A percentile compares a stretch with the other conserved stretches of the same genome.
Conservation (phyloP, 805 yeast species). For the Monosporozyma yasuniensis region DNA sequence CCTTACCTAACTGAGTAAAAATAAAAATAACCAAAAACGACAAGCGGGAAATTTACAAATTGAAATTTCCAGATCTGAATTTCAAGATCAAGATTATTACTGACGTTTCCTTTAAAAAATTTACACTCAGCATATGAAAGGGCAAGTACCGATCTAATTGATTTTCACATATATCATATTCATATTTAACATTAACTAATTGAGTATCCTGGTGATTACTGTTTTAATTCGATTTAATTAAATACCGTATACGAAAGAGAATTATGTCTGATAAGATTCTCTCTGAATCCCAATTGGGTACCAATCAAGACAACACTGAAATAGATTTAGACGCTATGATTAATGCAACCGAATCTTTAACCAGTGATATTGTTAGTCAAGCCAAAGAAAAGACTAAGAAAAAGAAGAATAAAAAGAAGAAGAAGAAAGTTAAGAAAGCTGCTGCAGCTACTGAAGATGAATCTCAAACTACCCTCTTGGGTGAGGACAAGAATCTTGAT, state of each 20-base stretch:
- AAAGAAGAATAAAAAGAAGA: conserved; percentile 7
- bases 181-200: not conserved
- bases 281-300: not conserved
- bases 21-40: not conserved
- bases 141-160: not conserved
- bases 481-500: conserved; percentile 4
- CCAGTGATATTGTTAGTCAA: conserved; percentile 8
- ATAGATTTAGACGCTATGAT: conserved; percentile 24
- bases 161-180: no score
- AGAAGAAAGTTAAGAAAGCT: conserved; percentile 4
- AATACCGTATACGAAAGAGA: not conserved
- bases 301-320: conserved; percentile 14
- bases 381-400: conserved; percentile 3
- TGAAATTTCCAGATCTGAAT: not conserved
- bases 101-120: not conserved
- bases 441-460: not conserved
- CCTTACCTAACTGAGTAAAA: not conserved
- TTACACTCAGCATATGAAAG: no score
- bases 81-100: not conserved
- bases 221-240: not conserved
- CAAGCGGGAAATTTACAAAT: not conserved
- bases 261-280: not conserved
- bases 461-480: not conserved
- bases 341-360: conserved; percentile 14
- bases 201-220: not conserved